A percentile compares a stretch with the other conserved stretches of the same genome.
Evolutionary conservation across 345 rosid species (phyloP).

Genomic region (Arabis hirsuta): DNA sequence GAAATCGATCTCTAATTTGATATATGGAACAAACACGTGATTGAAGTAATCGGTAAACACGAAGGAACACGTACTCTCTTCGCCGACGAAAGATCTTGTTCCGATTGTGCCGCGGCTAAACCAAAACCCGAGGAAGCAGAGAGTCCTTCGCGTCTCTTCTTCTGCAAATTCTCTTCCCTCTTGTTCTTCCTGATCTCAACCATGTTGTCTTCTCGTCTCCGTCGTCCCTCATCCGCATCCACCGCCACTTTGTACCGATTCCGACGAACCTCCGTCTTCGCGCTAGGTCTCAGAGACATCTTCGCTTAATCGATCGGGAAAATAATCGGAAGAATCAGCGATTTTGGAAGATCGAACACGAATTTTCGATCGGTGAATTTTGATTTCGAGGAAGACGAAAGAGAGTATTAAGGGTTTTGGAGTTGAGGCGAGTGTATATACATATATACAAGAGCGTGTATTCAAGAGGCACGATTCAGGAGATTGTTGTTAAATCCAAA

Average conservation of each 20-base stretch:
- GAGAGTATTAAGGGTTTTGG: slow-evolving; percentile 17
- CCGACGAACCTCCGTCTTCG: slow-evolving; percentile 70
- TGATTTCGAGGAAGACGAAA: background rate
- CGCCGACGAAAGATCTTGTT: slow-evolving; percentile 48
- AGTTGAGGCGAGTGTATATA: slow-evolving; percentile 11
- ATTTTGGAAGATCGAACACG: background rate
- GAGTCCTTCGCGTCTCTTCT: slow-evolving; percentile 75
- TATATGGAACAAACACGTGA: background rate
- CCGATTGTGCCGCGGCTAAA: slow-evolving; percentile 37
- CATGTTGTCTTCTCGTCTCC: slow-evolving; percentile 85
- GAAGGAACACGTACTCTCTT: slow-evolving; percentile 52
- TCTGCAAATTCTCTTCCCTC: slow-evolving; percentile 75
- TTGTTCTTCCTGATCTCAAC: slow-evolving; percentile 88
- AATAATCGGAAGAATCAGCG: slow-evolving; percentile 15
- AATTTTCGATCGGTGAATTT: slow-evolving; percentile 8
- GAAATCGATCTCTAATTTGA: background rate
- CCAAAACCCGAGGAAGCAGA: slow-evolving; percentile 40
- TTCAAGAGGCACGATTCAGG: slow-evolving; percentile 29
- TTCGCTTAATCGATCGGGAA: slow-evolving; percentile 23
- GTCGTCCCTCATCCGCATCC: slow-evolving; percentile 77
- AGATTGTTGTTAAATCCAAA: slow-evolving; percentile 9
- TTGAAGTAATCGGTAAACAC: background rate
- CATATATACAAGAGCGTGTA: slow-evolving; percentile 25
- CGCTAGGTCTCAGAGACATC: slow-evolving; percentile 76
- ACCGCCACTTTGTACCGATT: slow-evolving; percentile 76